Evolutionary conservation across 805 yeast genomes (phyloP), one percentile per base, ranked within the genome.

Genomic region (Yueomyces sinensis): DNA sequence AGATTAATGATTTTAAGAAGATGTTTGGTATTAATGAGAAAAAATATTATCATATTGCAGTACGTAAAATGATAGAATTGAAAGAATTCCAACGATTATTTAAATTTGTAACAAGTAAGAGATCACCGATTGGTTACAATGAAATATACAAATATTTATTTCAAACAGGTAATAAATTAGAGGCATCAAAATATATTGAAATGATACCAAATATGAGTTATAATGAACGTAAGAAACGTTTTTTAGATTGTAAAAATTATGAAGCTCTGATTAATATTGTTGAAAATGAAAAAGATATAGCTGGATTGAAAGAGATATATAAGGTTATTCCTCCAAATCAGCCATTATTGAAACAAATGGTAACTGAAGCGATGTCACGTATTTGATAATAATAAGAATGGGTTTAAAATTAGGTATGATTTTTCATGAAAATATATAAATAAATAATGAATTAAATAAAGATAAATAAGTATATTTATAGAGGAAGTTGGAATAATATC

Each of bases 41-140:
- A 37, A 74, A 76, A 39, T 66, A 65, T 39, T 70, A 76, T 53
- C 68, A 69, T 54, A 53, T 70, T 13, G 68, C 71, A 23, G 52
- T 81, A 18, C 65, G 68, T 13, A 62, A 64, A 1, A 59, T 70
- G 23, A 61, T 73, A 1, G 53, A 61, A 4, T 46, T 63, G 2
- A 63, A 69, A 5, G 70, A 71, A 30, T 77, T 73, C 59, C 74
- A 70, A 15, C 72, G 69, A 27, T 50, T 82, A 22, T 66, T 64
- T 42, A 67, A 70, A 22, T 68, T 74, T 45, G 69, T 76, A 0
- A 62, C 58, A 3, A 49, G 54, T 9, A 63, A 61, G 31, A 76
- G 72, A 40, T 72, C 91, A 0, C 80, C 82, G 0, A 80, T 84
- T 29, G 86, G 89, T 0, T 77, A 76, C 39, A 66, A 65, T 39